Conservation (phyloP, 257 asterid species). For the Rehmannia glutinosa region DNA sequence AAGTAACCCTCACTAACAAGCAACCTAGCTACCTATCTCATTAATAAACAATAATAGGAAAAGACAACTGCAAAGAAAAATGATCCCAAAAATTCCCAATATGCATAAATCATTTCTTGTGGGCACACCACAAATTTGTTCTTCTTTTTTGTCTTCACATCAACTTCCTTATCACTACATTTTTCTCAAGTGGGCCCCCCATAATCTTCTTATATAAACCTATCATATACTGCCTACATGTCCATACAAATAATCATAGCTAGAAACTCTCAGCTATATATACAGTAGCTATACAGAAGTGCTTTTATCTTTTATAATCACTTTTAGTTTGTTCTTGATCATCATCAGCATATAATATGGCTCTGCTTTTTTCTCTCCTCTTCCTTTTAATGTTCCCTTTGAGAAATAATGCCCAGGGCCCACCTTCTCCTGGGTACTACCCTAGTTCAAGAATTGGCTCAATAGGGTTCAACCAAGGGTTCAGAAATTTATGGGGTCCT, state of each 20-base stretch:
- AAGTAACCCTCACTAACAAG: constrained; percentile 26
- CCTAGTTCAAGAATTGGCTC: constrained; percentile 44
- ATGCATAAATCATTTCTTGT: background rate
- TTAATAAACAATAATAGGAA: background rate
- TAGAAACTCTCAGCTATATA: too few relatives aligned
- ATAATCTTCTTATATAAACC: constrained; percentile 42
- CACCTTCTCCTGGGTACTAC: too few relatives aligned
- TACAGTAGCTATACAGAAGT: background rate
- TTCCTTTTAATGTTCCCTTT: too few relatives aligned
- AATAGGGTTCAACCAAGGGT: constrained; percentile 54
- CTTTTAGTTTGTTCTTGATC: too few relatives aligned
- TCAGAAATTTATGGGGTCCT: constrained; percentile 78
- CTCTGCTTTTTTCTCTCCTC: constrained; percentile 44
- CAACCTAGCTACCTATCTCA: constrained; percentile 7
- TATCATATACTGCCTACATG: constrained; percentile 6
- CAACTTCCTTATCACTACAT: constrained; percentile 26
- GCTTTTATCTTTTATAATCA: background rate
- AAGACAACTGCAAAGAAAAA: constrained; percentile 8
- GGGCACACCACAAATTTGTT: too few relatives aligned
- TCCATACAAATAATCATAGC: background rate
- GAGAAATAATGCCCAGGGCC: too few relatives aligned
- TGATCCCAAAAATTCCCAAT: background rate
- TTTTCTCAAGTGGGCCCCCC: constrained; percentile 37
- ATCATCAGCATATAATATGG: constrained; percentile 30
- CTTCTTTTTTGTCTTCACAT: constrained; percentile 23